Evolutionary conservation across 441 rosid species (phyloP), one percentile per base, ranked within the genome.

Genomic region (Populus trichocarpa): DNA sequence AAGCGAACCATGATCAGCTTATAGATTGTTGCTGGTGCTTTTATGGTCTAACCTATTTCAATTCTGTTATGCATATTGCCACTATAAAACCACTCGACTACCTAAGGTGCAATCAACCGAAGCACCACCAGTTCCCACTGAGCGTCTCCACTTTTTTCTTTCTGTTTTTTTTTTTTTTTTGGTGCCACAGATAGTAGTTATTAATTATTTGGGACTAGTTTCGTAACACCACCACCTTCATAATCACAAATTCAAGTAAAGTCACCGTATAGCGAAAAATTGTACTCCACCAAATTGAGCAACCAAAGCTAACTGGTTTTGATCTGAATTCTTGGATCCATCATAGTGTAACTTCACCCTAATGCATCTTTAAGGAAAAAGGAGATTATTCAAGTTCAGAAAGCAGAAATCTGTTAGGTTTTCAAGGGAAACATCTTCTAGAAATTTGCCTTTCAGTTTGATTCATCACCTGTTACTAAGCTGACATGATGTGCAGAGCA

Each of bases 401-500:
- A 23, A 42, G 40, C 30, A 42, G 69, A 30, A 25, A 13, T 65
- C 14, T 16, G n/a, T 69, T 32, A 53, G 32, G 61, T 53, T 6
- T 18, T 53, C 50, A 67, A 75, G 26, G 23, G 63, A 35, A 71
- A 72, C 50, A 30, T 14, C 66, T 70, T 75, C 63, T 38, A 35
- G 73, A 8, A 36, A 22, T 65, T 38, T 71, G 63, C 23, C 50
- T 22, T 67, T 50, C 46, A 35, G 7, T 75, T 8, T 23, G 28
- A 36, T 71, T 64, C 72, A 68, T 72, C 28, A 38, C 9, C n/a
- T 69, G 36, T 8, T 68, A 33, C 57, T 46, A 50, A 67, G 65
- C 65, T 22, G 73, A 36, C 70, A 66, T 46, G 70, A 70, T 71
- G 46, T 82, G 69, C 92, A 96, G 99, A 96, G 72, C 86, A 96